Percentiles rank a stretch among this genome's conserved stretches.
These are phyloP conservation scores for Arthromyces matolae DNA, from an alignment of 768 basidiomycete genomes.

Conservation along the genomic window DNA sequence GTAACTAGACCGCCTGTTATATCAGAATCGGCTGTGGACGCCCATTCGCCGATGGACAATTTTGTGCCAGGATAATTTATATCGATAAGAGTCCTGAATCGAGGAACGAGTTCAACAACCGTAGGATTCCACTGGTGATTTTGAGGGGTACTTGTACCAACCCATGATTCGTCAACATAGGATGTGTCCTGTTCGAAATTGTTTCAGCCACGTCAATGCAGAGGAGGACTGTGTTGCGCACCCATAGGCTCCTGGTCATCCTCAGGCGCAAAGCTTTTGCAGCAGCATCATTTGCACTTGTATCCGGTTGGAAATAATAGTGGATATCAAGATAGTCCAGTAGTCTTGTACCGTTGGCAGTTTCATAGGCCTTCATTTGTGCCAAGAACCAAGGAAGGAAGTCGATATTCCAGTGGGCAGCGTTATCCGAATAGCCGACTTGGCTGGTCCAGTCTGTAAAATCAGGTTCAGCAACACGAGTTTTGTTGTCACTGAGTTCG, in stretches of 20 bases:
- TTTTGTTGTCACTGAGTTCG: neutral
- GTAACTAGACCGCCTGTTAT: constrained; percentile 51
- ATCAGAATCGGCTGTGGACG: constrained; percentile 44
- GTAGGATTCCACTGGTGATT: constrained; percentile 47
- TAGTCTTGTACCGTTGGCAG: constrained; percentile 34
- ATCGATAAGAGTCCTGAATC: constrained; percentile 46
- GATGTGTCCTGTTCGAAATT: constrained; percentile 37
- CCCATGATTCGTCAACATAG: constrained; percentile 56
- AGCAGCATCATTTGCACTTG: constrained; percentile 48
- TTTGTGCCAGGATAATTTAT: constrained; percentile 52
- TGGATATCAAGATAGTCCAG: constrained; percentile 57
- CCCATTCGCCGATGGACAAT: constrained; percentile 52
- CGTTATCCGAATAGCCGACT: constrained; percentile 45
- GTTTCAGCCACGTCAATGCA: too few relatives aligned
- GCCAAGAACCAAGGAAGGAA: constrained; percentile 55
- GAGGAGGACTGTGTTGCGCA: too few relatives aligned
- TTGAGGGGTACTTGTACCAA: constrained; percentile 35
- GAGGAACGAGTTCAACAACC: constrained; percentile 43
- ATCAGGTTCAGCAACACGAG: neutral
- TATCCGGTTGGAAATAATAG: constrained; percentile 52
- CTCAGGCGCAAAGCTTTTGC: constrained; percentile 49
- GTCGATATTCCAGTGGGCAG: constrained; percentile 49
- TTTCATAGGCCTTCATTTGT: constrained; percentile 41
- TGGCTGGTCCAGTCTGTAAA: constrained; percentile 47
- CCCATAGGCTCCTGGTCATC: constrained; percentile 50